phyloP scores from a whole-genome alignment of 2,329 filamentous ascomycete species.

The Cladosporium sp. region DNA sequence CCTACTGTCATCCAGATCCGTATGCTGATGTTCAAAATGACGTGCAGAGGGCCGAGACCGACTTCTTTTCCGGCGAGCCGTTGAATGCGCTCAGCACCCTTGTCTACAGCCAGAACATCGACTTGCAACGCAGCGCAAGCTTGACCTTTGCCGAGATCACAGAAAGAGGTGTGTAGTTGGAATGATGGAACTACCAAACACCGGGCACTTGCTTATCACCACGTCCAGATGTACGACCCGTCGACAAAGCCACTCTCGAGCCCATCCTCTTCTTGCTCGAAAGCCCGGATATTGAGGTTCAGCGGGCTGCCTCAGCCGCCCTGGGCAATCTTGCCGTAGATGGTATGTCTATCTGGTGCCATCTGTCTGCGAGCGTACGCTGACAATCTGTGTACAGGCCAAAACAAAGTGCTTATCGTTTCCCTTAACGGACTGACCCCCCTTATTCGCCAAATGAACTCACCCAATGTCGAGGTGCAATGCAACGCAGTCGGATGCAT shows the following conservation, averaged over 20 bases:
- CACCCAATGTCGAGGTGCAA: conserved; percentile 94
- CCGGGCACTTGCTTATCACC: conserved; percentile 14
- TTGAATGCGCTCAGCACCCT: conserved; percentile 90
- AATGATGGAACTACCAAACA: background rate
- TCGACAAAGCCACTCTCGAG: conserved; percentile 90
- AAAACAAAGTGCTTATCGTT: conserved; percentile 97
- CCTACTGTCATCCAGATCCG: background rate
- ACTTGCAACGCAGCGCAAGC: conserved; percentile 93
- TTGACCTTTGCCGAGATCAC: conserved; percentile 99
- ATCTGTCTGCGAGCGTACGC: conserved; percentile 36
- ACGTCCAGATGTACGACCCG: conserved; percentile 81
- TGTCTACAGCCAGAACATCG: conserved; percentile 98
- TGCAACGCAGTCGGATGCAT: conserved; percentile 99
- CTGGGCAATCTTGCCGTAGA: conserved; percentile 96
- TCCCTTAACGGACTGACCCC: conserved; percentile 84
- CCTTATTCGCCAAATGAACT: conserved; percentile 97
- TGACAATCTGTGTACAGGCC: conserved; percentile 65
- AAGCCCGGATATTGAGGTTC: conserved; percentile 94
- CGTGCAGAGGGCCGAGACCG: conserved; percentile 81
- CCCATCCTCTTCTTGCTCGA: conserved; percentile 94
- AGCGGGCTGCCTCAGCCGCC: conserved; percentile 91
- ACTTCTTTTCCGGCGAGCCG: conserved; percentile 97
- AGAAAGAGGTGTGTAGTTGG: conserved; percentile 70
- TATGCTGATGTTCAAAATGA: conserved; percentile 10
- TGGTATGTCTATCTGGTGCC: conserved; percentile 56